A percentile compares a stretch with the other conserved stretches of the same genome.
These are phyloP conservation scores for Russula sp. DNA, from an alignment of 768 basidiomycete species.

Conservation along the genomic window DNA sequence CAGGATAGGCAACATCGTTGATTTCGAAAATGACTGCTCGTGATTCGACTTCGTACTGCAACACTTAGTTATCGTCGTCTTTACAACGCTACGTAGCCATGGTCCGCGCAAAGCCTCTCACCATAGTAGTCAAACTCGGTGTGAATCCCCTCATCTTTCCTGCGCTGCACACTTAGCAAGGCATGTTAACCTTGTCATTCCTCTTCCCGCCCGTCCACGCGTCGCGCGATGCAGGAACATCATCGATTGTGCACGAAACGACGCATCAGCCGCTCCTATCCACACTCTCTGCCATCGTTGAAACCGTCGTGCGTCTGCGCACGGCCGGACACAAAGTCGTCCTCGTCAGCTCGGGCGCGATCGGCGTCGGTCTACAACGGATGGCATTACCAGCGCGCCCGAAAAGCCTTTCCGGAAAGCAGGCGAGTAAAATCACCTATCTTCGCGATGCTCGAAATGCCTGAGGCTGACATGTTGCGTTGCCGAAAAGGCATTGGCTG, in stretches of 20 bases:
- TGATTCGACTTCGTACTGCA: no score
- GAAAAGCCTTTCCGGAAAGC: slow-evolving; percentile 84
- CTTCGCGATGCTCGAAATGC: background rate
- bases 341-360: slow-evolving; percentile 95
- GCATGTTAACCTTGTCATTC: background rate
- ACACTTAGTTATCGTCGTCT: background rate
- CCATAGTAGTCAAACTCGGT: slow-evolving; percentile 32
- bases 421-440: slow-evolving; percentile 45
- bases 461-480: background rate
- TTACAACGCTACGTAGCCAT: background rate
- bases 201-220: background rate
- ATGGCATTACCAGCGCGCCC: slow-evolving; percentile 81
- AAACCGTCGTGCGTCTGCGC: slow-evolving; percentile 77
- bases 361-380: slow-evolving; percentile 87
- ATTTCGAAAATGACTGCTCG: no score
- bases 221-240: slow-evolving; percentile 56
- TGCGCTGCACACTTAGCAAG: background rate
- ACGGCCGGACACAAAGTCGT: slow-evolving; percentile 88
- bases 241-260: slow-evolving; percentile 92
- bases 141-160: slow-evolving; percentile 1
- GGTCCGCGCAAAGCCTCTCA: slow-evolving; percentile 18
- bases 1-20: no score
- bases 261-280: slow-evolving; percentile 91
- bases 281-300: slow-evolving; percentile 85
- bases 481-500: slow-evolving; percentile 72